phyloP scores from a whole-genome alignment of 306 rosid species.

The Sphenostylis stenocarpa region DNA sequence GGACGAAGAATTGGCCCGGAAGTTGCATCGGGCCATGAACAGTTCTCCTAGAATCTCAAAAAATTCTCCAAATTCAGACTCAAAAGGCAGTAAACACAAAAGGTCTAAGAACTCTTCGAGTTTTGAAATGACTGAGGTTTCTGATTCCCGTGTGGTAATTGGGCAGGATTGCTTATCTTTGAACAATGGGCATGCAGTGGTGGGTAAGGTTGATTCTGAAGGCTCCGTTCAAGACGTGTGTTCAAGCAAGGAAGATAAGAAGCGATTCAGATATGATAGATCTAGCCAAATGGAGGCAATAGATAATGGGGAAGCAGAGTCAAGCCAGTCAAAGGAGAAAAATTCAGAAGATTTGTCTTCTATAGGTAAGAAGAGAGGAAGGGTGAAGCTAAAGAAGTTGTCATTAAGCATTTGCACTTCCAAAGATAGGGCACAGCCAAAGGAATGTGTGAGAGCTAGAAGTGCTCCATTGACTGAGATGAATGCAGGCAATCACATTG shows the following conservation, averaged over 20 bases:
- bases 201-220: conserved; percentile 52
- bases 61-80: conserved; percentile 63
- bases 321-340: conserved; percentile 66
- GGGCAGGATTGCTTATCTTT: conserved; percentile 47
- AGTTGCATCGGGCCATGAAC: conserved; percentile 78
- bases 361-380: conserved; percentile 75
- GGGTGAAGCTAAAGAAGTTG: conserved; percentile 83
- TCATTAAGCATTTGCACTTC: conserved; percentile 69
- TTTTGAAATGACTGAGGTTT: conserved; percentile 48
- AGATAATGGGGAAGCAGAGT: conserved; percentile 62
- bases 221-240: conserved; percentile 47
- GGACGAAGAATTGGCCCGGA: conserved; percentile 89
- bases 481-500: conserved; percentile 45
- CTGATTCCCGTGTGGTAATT: conserved; percentile 38
- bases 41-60: conserved; percentile 82
- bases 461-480: conserved; percentile 44
- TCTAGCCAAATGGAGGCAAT: conserved; percentile 37
- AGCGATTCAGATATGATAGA: conserved; percentile 46
- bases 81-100: conserved; percentile 62
- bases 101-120: conserved; percentile 53
- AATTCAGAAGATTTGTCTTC: conserved; percentile 42
- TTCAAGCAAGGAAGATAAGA: conserved; percentile 54
- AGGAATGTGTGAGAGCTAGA: conserved; percentile 54
- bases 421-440: conserved; percentile 59
- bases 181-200: conserved; percentile 56